phyloP scores from a whole-genome alignment of 805 yeast species.

The Cyberlindnera samutprakarnensis region DNA sequence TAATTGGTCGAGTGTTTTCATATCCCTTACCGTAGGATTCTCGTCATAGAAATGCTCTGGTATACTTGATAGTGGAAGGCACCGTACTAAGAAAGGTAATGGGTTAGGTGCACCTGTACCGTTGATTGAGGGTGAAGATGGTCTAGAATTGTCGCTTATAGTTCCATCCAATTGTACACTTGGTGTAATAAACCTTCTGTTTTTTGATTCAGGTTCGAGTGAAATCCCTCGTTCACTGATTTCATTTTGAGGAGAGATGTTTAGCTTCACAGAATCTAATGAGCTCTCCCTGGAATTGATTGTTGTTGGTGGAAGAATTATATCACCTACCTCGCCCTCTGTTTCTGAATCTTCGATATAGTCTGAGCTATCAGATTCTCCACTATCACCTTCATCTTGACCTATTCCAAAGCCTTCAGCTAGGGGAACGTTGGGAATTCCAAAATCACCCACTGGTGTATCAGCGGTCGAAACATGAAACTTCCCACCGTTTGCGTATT shows the following conservation, averaged over 20 bases:
- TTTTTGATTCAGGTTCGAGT: conserved; percentile 2
- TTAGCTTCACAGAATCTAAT: not conserved
- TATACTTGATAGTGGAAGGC: conserved; percentile 54
- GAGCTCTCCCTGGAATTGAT: not conserved
- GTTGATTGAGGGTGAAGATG: conserved; percentile 13
- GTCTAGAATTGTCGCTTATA: conserved; percentile 1
- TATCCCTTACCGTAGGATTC: conserved; percentile 24
- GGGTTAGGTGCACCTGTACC: conserved; percentile 49
- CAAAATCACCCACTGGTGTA: conserved; percentile 16
- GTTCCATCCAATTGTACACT: conserved; percentile 1
- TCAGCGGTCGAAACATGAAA: conserved; percentile 45
- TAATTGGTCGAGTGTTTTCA: conserved; percentile 25
- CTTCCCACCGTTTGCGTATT: conserved; percentile 86
- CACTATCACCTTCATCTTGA: conserved; percentile 19
- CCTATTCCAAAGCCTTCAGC: conserved; percentile 10
- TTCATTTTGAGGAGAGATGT: not conserved
- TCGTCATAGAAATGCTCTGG: conserved; percentile 43
- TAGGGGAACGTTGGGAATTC: conserved; percentile 8
- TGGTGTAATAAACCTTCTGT: conserved; percentile 4
- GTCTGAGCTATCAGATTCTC: conserved; percentile 16
- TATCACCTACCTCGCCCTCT: conserved; percentile 9
- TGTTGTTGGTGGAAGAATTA: no score
- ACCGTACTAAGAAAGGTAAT: conserved; percentile 59
- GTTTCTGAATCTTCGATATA: conserved; percentile 8
- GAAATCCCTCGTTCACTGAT: not conserved